These are phyloP conservation scores for Coprinellus micaceus DNA, from an alignment of 768 basidiomycete genomes.

Conservation along the genomic window DNA sequence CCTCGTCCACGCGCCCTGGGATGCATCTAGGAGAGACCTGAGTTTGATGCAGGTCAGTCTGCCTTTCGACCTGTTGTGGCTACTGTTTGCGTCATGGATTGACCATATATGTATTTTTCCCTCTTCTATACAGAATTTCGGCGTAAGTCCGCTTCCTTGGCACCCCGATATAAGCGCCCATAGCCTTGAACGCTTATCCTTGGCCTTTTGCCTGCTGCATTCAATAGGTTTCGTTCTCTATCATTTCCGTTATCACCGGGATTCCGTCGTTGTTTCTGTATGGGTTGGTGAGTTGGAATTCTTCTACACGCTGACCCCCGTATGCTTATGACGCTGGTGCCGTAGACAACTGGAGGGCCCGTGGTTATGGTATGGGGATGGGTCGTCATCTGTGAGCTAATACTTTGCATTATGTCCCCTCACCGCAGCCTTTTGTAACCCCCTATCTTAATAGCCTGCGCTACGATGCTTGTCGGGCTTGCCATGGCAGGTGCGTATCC, in stretches of 20 bases:
- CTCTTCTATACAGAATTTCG: conserved; percentile 53
- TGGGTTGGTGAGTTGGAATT: conserved; percentile 49
- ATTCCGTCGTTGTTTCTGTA: conserved; percentile 66
- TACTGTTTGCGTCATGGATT: no score
- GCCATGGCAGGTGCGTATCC: conserved; percentile 64
- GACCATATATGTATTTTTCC: neutral
- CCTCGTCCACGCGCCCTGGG: no score
- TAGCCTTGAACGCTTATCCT: no score
- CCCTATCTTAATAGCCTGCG: conserved; percentile 41
- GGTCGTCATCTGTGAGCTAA: conserved; percentile 58
- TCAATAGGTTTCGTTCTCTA: conserved; percentile 58
- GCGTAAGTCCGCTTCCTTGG: conserved; percentile 31
- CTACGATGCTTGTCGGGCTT: conserved; percentile 69
- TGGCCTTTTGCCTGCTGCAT: conserved; percentile 7
- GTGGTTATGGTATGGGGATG: conserved; percentile 79
- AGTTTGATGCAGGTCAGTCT: conserved; percentile 54
- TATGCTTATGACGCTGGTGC: neutral
- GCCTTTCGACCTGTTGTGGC: neutral
- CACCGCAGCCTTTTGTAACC: neutral
- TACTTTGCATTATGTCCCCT: no score
- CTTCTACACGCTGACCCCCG: neutral
- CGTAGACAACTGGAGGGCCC: conserved; percentile 68
- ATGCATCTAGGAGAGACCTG: conserved; percentile 49
- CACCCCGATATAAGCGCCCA: no score
- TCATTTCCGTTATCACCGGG: conserved; percentile 74